These are phyloP conservation scores for Cladosporium sp. DNA, from an alignment of 2,329 filamentous ascomycete genomes.

Conservation along the genomic window DNA sequence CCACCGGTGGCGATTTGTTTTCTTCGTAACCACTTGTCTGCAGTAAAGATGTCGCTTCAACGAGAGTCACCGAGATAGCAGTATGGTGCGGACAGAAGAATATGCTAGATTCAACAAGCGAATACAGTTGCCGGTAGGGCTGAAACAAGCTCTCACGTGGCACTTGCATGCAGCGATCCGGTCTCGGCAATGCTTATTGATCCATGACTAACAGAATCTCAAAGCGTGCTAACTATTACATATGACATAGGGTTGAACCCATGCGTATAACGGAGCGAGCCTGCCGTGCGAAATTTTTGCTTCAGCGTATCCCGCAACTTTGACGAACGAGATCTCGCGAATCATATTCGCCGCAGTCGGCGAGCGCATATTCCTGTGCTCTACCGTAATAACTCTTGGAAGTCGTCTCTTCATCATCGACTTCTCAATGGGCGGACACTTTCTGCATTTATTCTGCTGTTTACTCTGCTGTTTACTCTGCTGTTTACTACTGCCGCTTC, in stretches of 20 bases:
- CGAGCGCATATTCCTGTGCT: constrained; percentile 1
- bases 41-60: too few relatives aligned
- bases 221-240: constrained; percentile 1
- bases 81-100: too few relatives aligned
- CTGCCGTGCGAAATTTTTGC: constrained; percentile 1
- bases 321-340: neutral
- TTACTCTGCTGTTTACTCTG: too few relatives aligned
- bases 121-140: neutral
- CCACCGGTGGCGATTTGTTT: too few relatives aligned
- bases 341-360: constrained; percentile 1
- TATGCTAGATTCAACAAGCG: too few relatives aligned
- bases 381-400: neutral
- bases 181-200: neutral
- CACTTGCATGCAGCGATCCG: too few relatives aligned
- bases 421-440: neutral
- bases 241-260: constrained; percentile 2
- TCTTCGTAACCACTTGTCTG: too few relatives aligned
- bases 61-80: too few relatives aligned
- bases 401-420: neutral
- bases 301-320: neutral
- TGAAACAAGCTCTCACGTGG: neutral
- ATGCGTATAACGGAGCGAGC: neutral
- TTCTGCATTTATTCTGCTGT: neutral
- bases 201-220: neutral
- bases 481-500: neutral